Percentiles rank a stretch among this genome's conserved stretches.
phyloP scores from a whole-genome alignment of 2,329 filamentous ascomycete genomes.

The Cladosporium colombiae region DNA sequence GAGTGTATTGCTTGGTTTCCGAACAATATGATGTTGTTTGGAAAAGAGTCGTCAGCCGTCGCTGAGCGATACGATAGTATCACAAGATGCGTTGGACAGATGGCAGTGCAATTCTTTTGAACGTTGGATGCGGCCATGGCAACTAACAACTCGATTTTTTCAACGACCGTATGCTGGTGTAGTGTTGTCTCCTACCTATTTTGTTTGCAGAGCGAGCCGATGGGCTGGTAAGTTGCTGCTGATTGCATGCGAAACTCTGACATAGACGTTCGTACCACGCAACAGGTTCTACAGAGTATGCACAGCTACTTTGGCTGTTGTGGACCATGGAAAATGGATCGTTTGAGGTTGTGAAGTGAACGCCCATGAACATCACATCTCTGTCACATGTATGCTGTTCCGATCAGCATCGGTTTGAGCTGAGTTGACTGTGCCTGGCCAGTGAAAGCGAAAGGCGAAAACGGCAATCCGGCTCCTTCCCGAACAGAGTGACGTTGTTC shows the following conservation, averaged over 20 bases:
- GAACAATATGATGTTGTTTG: not conserved
- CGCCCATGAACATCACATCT: not conserved
- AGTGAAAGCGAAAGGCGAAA: not conserved
- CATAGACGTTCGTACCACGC: not conserved
- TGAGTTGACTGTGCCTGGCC: not conserved
- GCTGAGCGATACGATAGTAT: not conserved
- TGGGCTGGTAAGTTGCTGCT: not conserved
- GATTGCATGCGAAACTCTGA: not conserved
- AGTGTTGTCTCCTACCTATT: not conserved
- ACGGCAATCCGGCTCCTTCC: constrained; percentile 2
- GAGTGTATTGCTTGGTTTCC: too few relatives aligned
- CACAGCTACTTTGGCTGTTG: too few relatives aligned
- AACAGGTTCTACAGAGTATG: too few relatives aligned
- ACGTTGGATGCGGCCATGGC: not conserved
- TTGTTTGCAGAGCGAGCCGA: not conserved
- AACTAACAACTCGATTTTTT: not conserved
- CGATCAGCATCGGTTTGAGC: not conserved
- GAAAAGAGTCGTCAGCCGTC: not conserved
- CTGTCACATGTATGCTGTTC: not conserved
- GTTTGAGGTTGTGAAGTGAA: too few relatives aligned
- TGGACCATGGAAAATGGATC: too few relatives aligned
- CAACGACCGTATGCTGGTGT: not conserved
- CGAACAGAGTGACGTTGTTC: constrained; percentile 6
- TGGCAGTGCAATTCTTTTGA: not conserved
- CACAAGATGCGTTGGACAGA: not conserved